Evolutionary conservation across 371 early-diverging fungal genomes (phyloP).

Genomic region (Choanephora cucurbitarum): DNA sequence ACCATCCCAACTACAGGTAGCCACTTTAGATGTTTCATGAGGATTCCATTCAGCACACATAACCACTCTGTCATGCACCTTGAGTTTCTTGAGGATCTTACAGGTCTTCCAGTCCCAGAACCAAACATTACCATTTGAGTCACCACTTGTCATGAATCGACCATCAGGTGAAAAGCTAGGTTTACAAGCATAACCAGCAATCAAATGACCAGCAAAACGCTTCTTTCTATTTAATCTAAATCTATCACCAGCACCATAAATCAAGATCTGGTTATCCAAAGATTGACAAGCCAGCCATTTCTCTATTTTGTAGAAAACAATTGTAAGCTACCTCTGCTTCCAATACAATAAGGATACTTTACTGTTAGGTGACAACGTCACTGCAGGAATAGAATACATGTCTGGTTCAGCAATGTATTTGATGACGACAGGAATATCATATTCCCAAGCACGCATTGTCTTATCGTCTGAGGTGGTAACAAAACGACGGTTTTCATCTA

Average conservation of each 20-base stretch:
- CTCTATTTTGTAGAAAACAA: conserved; percentile 54
- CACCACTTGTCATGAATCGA: conserved; percentile 86
- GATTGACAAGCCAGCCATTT: conserved; percentile 95
- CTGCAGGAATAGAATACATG: conserved; percentile 96
- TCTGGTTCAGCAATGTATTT: conserved; percentile 95
- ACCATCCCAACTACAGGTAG: conserved; percentile 96
- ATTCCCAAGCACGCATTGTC: conserved; percentile 96
- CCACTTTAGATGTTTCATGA: conserved; percentile 90
- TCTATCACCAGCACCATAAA: conserved; percentile 85
- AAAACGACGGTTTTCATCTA: conserved; percentile 92
- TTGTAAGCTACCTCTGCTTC: too few relatives aligned
- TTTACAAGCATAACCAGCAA: conserved; percentile 96
- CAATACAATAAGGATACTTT: conserved; percentile 43
- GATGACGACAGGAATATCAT: conserved; percentile 95
- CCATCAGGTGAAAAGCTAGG: conserved; percentile 94
- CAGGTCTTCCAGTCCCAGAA: conserved; percentile 98
- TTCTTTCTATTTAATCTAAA: conserved; percentile 91
- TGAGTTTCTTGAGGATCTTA: conserved; percentile 80
- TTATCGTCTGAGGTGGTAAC: conserved; percentile 97
- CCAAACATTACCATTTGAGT: conserved; percentile 91
- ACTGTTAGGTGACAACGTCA: conserved; percentile 86
- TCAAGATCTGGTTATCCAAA: conserved; percentile 91
- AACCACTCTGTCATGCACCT: conserved; percentile 90
- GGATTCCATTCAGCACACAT: conserved; percentile 95
- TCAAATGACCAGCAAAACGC: conserved; percentile 88